These are phyloP conservation scores for Mortierella sp. DNA, from an alignment of 371 early-diverging fungal genomes.

Conservation along the genomic window DNA sequence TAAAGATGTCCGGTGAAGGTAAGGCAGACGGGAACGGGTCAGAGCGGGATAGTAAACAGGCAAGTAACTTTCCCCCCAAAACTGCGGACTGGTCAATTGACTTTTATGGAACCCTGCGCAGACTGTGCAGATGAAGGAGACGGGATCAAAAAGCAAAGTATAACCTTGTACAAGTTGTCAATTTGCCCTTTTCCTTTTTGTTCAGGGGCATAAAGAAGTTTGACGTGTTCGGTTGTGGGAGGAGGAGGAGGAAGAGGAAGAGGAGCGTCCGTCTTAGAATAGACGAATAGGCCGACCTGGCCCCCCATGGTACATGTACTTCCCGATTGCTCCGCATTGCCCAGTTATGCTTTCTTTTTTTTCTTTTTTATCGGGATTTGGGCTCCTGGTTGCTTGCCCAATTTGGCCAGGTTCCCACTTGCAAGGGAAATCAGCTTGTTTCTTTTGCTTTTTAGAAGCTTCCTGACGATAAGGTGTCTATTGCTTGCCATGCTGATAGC, in stretches of 20 bases:
- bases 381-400: conserved; percentile 15
- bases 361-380: background rate
- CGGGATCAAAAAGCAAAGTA: background rate
- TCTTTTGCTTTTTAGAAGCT: too few relatives aligned
- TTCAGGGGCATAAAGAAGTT: too few relatives aligned
- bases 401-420: conserved; percentile 12
- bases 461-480: background rate
- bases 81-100: background rate
- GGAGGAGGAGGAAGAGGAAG: too few relatives aligned
- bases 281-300: background rate
- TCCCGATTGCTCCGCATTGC: too few relatives aligned
- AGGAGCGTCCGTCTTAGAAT: background rate
- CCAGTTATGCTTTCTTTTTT: background rate
- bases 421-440: background rate
- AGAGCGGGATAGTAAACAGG: too few relatives aligned
- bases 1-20: background rate
- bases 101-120: background rate
- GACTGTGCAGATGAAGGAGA: background rate
- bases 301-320: background rate
- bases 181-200: too few relatives aligned
- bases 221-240: too few relatives aligned
- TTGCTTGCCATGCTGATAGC: too few relatives aligned
- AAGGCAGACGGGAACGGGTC: background rate
- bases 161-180: too few relatives aligned
- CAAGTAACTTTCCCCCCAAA: background rate